Evolutionary conservation across 2,329 filamentous ascomycete genomes (phyloP).

Genomic region (Pestalotiopsis fici): DNA sequence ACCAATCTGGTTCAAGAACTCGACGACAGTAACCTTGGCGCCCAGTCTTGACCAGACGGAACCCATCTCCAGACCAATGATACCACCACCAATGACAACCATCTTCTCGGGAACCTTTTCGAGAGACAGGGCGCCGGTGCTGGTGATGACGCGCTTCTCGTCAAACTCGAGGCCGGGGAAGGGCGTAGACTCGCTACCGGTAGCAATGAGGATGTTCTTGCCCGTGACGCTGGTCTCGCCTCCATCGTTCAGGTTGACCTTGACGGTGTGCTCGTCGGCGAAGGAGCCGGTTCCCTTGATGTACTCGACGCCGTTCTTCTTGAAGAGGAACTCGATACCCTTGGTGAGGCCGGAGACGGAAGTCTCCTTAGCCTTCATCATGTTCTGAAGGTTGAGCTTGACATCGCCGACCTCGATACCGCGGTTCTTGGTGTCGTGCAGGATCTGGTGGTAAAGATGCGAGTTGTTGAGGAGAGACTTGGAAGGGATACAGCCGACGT

Average conservation of each 20-base stretch:
- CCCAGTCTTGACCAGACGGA: conserved; percentile 97
- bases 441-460: conserved; percentile 94
- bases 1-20: conserved; percentile 94
- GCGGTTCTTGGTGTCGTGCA: conserved; percentile 95
- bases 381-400: conserved; percentile 88
- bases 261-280: conserved; percentile 85
- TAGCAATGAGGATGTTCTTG: conserved; percentile 99
- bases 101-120: conserved; percentile 93
- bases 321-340: conserved; percentile 96
- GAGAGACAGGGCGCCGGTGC: conserved; percentile 89
- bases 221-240: conserved; percentile 83
- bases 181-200: conserved; percentile 90
- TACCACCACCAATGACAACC: conserved; percentile 96
- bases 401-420: conserved; percentile 98
- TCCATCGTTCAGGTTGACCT: conserved; percentile 86
- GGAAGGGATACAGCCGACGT: conserved; percentile 98
- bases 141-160: conserved; percentile 96
- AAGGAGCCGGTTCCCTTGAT: conserved; percentile 92
- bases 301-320: conserved; percentile 99
- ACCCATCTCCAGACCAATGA: conserved; percentile 97
- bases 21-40: conserved; percentile 92
- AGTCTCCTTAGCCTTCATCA: conserved; percentile 98
- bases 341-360: conserved; percentile 90
- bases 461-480: conserved; percentile 99
- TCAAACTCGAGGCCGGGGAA: conserved; percentile 96